These are phyloP conservation scores for Allium fistulosum DNA, from an alignment of 106 monocot species.

Conservation along the genomic window DNA sequence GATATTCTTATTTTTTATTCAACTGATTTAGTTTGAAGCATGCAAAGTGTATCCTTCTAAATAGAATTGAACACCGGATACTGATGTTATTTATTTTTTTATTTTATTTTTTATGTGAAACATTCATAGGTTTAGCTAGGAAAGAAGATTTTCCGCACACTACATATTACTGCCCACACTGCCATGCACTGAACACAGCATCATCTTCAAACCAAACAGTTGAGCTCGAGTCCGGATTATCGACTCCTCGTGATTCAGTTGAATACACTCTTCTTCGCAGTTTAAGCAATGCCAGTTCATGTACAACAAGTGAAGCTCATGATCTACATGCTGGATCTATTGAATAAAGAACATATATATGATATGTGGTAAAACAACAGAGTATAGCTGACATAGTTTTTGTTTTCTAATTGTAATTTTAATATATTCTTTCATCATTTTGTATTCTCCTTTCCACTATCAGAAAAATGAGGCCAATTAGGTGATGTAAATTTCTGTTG, in stretches of 20 bases:
- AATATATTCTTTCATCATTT: too few relatives aligned
- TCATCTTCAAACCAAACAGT: slow-evolving; percentile 9
- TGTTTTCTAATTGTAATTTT: too few relatives aligned
- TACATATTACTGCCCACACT: slow-evolving; percentile 89
- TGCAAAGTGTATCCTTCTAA: too few relatives aligned
- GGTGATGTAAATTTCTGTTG: too few relatives aligned
- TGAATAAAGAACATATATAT: not conserved
- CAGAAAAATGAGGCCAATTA: too few relatives aligned
- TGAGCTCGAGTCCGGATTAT: slow-evolving; percentile 16
- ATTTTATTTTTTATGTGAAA: not conserved
- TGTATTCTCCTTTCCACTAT: too few relatives aligned
- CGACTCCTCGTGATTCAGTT: slow-evolving; percentile 10
- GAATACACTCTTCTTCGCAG: slow-evolving; percentile 9
- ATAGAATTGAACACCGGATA: not conserved
- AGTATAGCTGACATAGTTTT: too few relatives aligned
- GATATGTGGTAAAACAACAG: too few relatives aligned
- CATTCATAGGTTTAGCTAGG: slow-evolving; percentile 65
- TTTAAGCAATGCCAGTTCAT: slow-evolving; percentile 13
- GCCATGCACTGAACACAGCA: slow-evolving; percentile 65
- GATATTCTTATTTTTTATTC: not conserved
- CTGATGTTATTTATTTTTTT: not conserved
- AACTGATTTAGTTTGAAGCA: not conserved
- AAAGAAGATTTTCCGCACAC: slow-evolving; percentile 85
- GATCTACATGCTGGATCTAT: not conserved
- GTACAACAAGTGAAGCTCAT: slow-evolving; percentile 1